Percentiles rank a stretch among this genome's conserved stretches.
Evolutionary conservation across 805 yeast species (phyloP).

Genomic region (Sugiyamaella chiloensis): DNA sequence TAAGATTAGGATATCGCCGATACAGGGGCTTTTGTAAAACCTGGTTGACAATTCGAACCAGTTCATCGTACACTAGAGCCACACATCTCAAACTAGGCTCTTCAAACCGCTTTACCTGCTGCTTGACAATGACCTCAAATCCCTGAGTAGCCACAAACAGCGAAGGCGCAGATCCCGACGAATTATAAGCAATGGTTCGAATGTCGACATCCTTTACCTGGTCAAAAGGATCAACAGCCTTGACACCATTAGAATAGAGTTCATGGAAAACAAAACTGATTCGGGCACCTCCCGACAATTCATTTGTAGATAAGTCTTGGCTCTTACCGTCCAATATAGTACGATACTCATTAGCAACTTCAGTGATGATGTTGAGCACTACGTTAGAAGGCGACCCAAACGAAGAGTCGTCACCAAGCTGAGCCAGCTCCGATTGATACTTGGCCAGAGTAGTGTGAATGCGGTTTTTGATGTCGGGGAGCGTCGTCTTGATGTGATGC

Average conservation of each 20-base stretch:
- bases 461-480: constrained; percentile 91
- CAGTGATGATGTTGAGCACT: constrained; percentile 86
- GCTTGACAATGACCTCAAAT: constrained; percentile 91
- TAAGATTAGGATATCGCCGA: constrained; percentile 84
- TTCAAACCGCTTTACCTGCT: constrained; percentile 89
- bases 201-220: constrained; percentile 94
- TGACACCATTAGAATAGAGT: constrained; percentile 87
- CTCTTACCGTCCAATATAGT: constrained; percentile 92
- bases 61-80: constrained; percentile 86
- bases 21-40: constrained; percentile 78
- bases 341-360: constrained; percentile 84
- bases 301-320: constrained; percentile 81
- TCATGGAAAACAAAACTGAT: constrained; percentile 96
- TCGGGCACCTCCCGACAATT: constrained; percentile 97
- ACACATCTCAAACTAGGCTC: constrained; percentile 90
- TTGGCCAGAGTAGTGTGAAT: constrained; percentile 81
- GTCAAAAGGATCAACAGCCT: constrained; percentile 92
- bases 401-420: constrained; percentile 77
- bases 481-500: constrained; percentile 82
- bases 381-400: constrained; percentile 81
- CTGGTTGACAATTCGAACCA: constrained; percentile 84
- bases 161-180: constrained; percentile 95
- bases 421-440: constrained; percentile 71
- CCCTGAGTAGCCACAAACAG: constrained; percentile 97
- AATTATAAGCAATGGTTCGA: constrained; percentile 93